These are phyloP conservation scores for Acacia confusa DNA, from an alignment of 306 rosid species.

Conservation along the genomic window DNA sequence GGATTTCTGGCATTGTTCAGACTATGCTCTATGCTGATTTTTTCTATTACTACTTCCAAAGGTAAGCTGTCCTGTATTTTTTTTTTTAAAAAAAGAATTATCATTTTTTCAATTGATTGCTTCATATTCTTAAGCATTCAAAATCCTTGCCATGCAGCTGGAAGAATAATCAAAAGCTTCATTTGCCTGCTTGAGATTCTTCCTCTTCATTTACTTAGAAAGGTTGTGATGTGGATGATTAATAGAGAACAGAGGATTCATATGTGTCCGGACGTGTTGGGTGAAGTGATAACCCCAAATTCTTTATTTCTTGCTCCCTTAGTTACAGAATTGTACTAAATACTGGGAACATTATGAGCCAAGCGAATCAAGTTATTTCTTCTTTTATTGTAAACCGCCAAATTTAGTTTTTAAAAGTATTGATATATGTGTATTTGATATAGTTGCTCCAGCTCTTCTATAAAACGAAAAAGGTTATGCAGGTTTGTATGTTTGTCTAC, in stretches of 20 bases:
- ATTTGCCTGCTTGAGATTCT: slow-evolving; percentile 72
- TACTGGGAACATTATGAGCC: slow-evolving; percentile 34
- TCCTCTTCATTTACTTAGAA: slow-evolving; percentile 26
- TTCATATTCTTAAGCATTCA: slow-evolving; percentile 18
- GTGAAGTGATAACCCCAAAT: slow-evolving; percentile 32
- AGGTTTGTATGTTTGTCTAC: neutral
- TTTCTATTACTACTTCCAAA: slow-evolving; percentile 87
- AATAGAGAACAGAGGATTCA: slow-evolving; percentile 29
- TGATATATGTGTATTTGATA: neutral
- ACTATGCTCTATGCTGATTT: slow-evolving; percentile 86
- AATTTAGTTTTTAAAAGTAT: slow-evolving; percentile 21
- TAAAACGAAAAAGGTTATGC: neutral
- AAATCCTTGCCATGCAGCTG: slow-evolving; percentile 54
- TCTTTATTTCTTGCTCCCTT: slow-evolving; percentile 37
- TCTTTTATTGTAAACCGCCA: slow-evolving; percentile 20
- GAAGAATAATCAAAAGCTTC: slow-evolving; percentile 85
- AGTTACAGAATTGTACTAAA: slow-evolving; percentile 36
- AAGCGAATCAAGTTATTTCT: slow-evolving; percentile 19
- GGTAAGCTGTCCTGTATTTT: slow-evolving; percentile 46
- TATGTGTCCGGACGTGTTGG: slow-evolving; percentile 30
- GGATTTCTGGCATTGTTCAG: slow-evolving; percentile 82
- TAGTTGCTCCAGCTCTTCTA: neutral
- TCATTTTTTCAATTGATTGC: neutral
- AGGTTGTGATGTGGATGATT: slow-evolving; percentile 32
- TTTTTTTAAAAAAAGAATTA: neutral